Evolutionary conservation across 1,284 basidiomycete species (phyloP).

Genomic region (Rhizopogon hawkerae): DNA sequence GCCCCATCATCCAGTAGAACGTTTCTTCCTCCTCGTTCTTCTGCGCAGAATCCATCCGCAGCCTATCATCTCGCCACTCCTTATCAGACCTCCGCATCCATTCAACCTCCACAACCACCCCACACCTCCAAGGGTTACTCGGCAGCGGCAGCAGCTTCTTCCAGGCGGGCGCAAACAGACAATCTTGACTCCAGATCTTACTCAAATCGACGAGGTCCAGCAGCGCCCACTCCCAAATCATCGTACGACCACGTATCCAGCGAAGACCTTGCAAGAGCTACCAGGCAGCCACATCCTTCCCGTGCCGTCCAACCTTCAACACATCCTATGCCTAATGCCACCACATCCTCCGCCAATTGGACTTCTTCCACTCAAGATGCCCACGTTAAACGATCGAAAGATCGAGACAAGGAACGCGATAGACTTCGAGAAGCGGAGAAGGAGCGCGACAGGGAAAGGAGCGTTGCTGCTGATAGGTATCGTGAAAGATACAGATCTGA

Average conservation of each 20-base stretch:
- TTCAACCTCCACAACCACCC: slow-evolving; percentile 8
- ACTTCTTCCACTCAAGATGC: slow-evolving; percentile 16
- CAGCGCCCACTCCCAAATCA: slow-evolving; percentile 13
- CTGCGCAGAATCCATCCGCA: slow-evolving; percentile 21
- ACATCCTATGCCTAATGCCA: slow-evolving; percentile 18
- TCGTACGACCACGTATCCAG: slow-evolving; percentile 17
- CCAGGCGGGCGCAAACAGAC: slow-evolving; percentile 24
- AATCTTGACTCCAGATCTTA: slow-evolving; percentile 17
- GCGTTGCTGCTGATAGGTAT: slow-evolving; percentile 17
- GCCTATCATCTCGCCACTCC: slow-evolving; percentile 20
- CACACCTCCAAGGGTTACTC: slow-evolving; percentile 15
- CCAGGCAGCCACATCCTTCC: slow-evolving; percentile 17
- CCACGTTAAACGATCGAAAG: slow-evolving; percentile 17
- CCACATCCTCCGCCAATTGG: slow-evolving; percentile 16
- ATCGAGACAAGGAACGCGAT: slow-evolving; percentile 18
- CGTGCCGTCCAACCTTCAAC: slow-evolving; percentile 18
- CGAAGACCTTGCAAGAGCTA: slow-evolving; percentile 18
- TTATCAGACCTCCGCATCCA: slow-evolving; percentile 12
- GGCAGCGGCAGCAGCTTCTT: slow-evolving; percentile 14
- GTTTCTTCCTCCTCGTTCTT: slow-evolving; percentile 22
- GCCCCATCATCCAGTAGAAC: slow-evolving; percentile 22
- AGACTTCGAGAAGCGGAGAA: slow-evolving; percentile 19
- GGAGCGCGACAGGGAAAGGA: slow-evolving; percentile 14
- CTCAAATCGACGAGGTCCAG: slow-evolving; percentile 10
- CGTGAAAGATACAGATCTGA: slow-evolving; percentile 23